Conservation (phyloP, 345 rosid genomes). For the Triadica sebifera region DNA sequence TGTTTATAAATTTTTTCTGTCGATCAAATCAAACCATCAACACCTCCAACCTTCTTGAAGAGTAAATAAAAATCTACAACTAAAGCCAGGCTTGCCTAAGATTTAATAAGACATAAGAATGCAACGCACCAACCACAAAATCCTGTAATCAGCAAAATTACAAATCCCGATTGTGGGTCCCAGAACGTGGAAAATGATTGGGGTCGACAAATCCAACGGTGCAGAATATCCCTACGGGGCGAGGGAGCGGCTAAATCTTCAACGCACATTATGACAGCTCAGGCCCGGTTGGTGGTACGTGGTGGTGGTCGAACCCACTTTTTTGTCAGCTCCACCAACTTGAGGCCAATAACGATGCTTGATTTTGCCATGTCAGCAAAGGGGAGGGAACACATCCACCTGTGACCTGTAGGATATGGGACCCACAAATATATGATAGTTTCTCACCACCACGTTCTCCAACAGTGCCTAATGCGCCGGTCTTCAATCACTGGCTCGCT, state of each 20-base stretch:
- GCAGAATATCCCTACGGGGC: conserved; percentile 10
- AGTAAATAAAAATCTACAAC: no score
- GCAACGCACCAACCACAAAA: conserved; percentile 46
- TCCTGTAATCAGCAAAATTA: conserved; percentile 3
- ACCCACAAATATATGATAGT: conserved; percentile 16
- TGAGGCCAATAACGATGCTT: conserved; percentile 60
- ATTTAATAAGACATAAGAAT: conserved; percentile 6
- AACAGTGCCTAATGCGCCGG: conserved; percentile 37
- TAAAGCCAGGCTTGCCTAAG: conserved; percentile 18
- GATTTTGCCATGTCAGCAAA: conserved; percentile 47
- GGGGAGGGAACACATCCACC: conserved; percentile 26
- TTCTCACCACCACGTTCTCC: conserved; percentile 49
- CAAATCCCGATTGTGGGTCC: conserved; percentile 13
- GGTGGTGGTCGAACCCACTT: conserved; percentile 20
- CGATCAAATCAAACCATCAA: no score
- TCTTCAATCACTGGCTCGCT: conserved; percentile 43
- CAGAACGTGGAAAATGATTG: conserved; percentile 19
- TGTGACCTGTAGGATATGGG: conserved; percentile 23
- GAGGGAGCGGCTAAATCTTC: not conserved
- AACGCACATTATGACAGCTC: conserved; percentile 61
- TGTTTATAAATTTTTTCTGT: no score
- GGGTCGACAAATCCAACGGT: conserved; percentile 38
- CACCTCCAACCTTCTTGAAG: no score
- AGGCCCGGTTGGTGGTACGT: conserved; percentile 42
- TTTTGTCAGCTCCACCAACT: conserved; percentile 12